Evolutionary conservation across 176 grass and related monocot genomes (phyloP).

Genomic region (Cymbopogon citratus): DNA sequence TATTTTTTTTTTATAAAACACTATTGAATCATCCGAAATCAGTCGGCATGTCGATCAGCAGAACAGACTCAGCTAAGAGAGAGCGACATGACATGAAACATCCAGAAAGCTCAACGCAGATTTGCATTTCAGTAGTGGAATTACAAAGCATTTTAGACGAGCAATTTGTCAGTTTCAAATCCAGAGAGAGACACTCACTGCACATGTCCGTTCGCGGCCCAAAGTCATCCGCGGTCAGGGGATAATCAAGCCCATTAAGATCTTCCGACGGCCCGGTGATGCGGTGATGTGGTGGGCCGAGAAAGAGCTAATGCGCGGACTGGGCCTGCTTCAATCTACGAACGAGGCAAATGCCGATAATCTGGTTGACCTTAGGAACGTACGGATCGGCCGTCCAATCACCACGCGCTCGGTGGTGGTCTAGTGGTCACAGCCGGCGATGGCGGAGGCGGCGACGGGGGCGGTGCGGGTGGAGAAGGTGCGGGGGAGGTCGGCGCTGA

Average conservation of each 20-base stretch:
- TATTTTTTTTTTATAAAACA: too few species aligned
- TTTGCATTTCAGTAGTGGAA: too few species aligned
- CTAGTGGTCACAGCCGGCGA: not conserved
- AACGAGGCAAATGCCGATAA: not conserved
- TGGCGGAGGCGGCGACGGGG: constrained; percentile 36
- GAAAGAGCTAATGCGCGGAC: not conserved
- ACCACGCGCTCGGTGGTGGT: not conserved
- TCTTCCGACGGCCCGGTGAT: too few species aligned
- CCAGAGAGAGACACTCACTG: not conserved
- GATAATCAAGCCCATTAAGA: not conserved
- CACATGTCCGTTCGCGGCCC: not conserved
- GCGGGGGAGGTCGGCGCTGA: constrained; percentile 58
- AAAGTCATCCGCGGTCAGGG: not conserved
- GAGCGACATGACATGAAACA: too few species aligned
- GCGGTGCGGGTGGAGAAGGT: constrained; percentile 71
- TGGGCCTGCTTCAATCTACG: not conserved
- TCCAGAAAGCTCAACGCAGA: too few species aligned
- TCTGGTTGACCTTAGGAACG: not conserved
- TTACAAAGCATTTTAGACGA: too few species aligned
- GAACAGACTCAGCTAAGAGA: too few species aligned
- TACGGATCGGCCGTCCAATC: not conserved
- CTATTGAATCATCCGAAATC: too few species aligned
- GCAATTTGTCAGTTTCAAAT: too few species aligned
- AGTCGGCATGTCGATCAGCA: too few species aligned
- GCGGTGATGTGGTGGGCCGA: not conserved